Evolutionary conservation across 2,329 filamentous ascomycete species (phyloP).

Genomic region (Trichoderma sp.): DNA sequence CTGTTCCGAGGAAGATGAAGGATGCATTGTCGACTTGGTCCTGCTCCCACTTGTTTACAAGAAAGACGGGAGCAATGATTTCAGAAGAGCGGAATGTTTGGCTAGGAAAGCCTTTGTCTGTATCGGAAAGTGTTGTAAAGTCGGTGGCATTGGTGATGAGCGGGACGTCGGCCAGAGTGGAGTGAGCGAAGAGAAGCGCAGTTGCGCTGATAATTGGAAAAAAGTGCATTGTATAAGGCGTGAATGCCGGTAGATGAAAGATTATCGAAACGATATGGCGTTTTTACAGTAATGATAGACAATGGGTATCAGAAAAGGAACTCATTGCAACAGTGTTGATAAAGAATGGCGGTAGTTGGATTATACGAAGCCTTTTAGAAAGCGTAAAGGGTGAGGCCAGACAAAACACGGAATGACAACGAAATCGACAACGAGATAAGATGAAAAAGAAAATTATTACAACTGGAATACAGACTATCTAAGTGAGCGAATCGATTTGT

Average conservation of each 20-base stretch:
- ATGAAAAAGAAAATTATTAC: not conserved
- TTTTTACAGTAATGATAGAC: not conserved
- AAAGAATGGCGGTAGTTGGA: not conserved
- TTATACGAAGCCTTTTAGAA: not conserved
- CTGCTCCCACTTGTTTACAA: not conserved
- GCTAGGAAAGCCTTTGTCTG: not conserved
- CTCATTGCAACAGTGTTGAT: not conserved
- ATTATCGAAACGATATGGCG: not conserved
- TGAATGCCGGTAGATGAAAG: not conserved
- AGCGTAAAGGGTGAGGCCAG: not conserved
- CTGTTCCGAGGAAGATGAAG: not conserved
- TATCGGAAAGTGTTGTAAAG: not conserved
- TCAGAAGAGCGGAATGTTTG: not conserved
- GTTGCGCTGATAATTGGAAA: not conserved
- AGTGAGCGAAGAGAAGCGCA: not conserved
- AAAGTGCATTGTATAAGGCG: not conserved
- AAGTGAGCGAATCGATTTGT: not conserved
- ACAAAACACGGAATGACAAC: not conserved
- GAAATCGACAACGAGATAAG: not conserved
- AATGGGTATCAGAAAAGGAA: not conserved
- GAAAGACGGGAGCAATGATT: not conserved
- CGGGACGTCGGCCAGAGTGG: not conserved
- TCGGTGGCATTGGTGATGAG: constrained; percentile 5
- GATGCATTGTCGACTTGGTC: not conserved
- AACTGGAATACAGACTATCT: not conserved